Base-by-base conservation (phyloP, 768 basidiomycete genomes). In the Hericium rajendrae region DNA sequence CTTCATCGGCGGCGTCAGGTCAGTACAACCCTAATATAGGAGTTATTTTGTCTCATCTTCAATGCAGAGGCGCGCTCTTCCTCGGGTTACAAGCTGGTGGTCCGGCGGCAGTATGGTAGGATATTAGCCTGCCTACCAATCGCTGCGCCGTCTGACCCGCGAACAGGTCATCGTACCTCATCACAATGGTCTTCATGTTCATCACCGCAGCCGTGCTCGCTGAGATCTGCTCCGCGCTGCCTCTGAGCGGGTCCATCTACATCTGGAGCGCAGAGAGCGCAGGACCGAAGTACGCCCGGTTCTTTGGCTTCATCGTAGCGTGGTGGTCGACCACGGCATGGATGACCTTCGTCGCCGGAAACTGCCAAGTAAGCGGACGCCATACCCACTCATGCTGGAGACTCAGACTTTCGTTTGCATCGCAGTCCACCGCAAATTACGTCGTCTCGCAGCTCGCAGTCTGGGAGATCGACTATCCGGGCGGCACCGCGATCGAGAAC, bases 241-340 rank as follows among this genome's bases (percentile, higher is more conserved):
- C 89, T 4, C 69, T 93, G 52, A 90, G 88, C 56, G 93, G 93
- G 2, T 94, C 91, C 8, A 94, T 97, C 68, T 95, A 94, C 70
- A 84, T 93, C 51, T 95, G 93, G 93, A 89, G 91, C 0, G 92
- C 91, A 16, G 92, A 92, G 67, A 91, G 91, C 65, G 93, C 91
- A 4, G 93, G 93, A 2, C 85, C 85, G 5, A 91, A 89, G 63
- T 85, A 90, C 64, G 91, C 84, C 2, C 79, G 93, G 38, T 87
- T 94, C 70, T 81, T 91, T 61, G 92, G 91, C 0, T 92, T 94
- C 72, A 69, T 91, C 56, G 92, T 94, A 15, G 92, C 92, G 32
- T 95, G 89, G 88, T 95, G 92, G 92, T 77, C 89, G 13, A 86
- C 85, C 57, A 93, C 91, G 1, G 93, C 92, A n/a, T 95, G 93